Percentiles rank a stretch among this genome's conserved stretches.
These are phyloP conservation scores for Penicillium thymicola DNA, from an alignment of 2,329 filamentous ascomycete species.

Conservation along the genomic window DNA sequence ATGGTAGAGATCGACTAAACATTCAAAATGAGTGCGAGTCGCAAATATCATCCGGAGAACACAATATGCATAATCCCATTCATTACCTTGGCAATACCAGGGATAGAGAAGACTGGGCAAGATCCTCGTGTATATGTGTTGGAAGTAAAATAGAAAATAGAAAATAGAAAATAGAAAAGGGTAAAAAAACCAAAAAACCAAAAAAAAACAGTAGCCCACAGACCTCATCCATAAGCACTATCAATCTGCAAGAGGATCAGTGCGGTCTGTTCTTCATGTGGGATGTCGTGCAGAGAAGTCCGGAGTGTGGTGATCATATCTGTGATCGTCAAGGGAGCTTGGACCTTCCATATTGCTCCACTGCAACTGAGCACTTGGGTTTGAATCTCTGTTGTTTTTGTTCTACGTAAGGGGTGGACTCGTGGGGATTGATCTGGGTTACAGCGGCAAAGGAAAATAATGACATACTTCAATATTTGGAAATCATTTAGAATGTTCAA, in stretches of 20 bases:
- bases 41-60: conserved; percentile 15
- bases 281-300: conserved; percentile 23
- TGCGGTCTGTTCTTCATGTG: conserved; percentile 10
- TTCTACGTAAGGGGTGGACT: conserved; percentile 1
- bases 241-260: conserved; percentile 10
- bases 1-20: conserved; percentile 16
- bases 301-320: conserved; percentile 16
- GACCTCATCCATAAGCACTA: conserved; percentile 11
- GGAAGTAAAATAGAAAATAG: background rate
- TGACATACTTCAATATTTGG: background rate
- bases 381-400: background rate
- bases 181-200: too few species aligned
- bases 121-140: background rate
- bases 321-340: conserved; percentile 20
- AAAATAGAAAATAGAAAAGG: background rate
- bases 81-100: conserved; percentile 5
- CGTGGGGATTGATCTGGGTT: background rate
- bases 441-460: conserved; percentile 5
- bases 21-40: background rate
- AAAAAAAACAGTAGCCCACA: background rate
- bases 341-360: conserved; percentile 19
- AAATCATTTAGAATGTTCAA: background rate
- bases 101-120: background rate
- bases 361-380: background rate
- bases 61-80: conserved; percentile 2